Evolutionary conservation across 768 basidiomycete genomes (phyloP), one percentile per base, ranked within the genome.

Genomic region (Serendipita indica): DNA sequence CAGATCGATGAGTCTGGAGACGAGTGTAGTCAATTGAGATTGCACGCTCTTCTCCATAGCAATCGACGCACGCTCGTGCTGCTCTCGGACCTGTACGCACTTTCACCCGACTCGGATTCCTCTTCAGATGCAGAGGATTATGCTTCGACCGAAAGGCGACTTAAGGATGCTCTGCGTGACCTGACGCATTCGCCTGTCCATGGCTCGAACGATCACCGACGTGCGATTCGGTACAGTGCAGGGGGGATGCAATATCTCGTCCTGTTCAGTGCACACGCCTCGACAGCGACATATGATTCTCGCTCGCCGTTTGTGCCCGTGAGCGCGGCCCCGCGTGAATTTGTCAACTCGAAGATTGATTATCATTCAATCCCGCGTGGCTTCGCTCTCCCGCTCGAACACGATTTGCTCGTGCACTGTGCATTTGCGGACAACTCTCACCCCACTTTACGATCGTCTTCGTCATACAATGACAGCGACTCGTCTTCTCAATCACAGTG

Each of bases 51-150:
- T 12, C 30, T 54, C 22, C 49, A 54, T n/a, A 28, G 30, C 7
- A 54, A 54, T 18, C n/a, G n/a, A n/a, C n/a, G n/a, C n/a, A 54
- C 49, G 25, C 49, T 54, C 25, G n/a, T 25, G n/a, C 22, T 54
- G 10, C 49, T 54, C 49, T 54, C 49, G 4, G 49, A 54, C n/a
- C 49, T 54, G 4, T 43, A 43, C n/a, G 41, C 18, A 25, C 18
- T 25, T 7, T 25, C 27, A 5, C 18, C 18, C 1, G 18, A 43
- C 41, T 30, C 30, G 5, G 25, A 28, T 7, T n/a, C 10, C 25
- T 16, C 16, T 18, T 10, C 22, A 28, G 25, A 54, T 12, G 10
- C 25, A 10, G 25, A 14, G 25, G 35, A 37, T n/a, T 10, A 10
- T 37, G 10, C 25, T 10, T n/a, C 22, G 32, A 30, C 20, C n/a